Base-by-base conservation (phyloP, 1,139 yeast genomes). In the Saccharomycopsis hybrid region DNA sequence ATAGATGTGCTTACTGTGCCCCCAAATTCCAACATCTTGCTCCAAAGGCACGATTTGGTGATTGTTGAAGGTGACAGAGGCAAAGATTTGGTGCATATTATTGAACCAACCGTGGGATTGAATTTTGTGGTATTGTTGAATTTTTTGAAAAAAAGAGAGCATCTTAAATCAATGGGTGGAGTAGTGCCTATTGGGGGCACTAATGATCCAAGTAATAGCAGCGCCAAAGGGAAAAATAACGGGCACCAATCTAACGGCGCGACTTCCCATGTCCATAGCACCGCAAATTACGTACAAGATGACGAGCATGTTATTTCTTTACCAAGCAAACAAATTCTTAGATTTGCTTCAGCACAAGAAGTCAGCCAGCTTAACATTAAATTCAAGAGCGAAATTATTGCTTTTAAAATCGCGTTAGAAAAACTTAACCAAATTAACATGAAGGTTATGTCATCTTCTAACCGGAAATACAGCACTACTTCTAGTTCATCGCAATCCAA, bases 61-160 rank as follows among this genome's bases (percentile, higher is more conserved):
- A 83, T 90, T 57, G 96, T 90, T 37, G 97, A 92, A 64, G 98
- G 97, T n/a, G 98, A 92, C 64, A 74, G 98, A 47, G 98, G 98
- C 40, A 75, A 85, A 48, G 98, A 92, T 67, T 69, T 92, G 56
- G 97, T 96, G 25, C 78, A 81, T 59, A 79, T 92, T 40, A 76
- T 83, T 35, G 82, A 80, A 57, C 74, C 85, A 56, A 73, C 76
- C 53, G 77, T 90, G 30, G 71, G 82, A 2, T 69, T 82, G 37
- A 89, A 86, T 57, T 82, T 86, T 61, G 97, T 95, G 1, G 78
- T 87, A 38, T 74, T 86, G 56, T 78, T 92, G 62, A 89, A 89
- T 65, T 84, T 86, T 59, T 67, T 85, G 61, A 84, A 83, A 64
- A 84, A 85, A 63, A 77, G 82, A 60, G 85, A 86, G 59, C 94